Evolutionary conservation across 2,329 filamentous ascomycete species (phyloP), one percentile per base, ranked within the genome.

Genomic region (Sporothrix curviconia): DNA sequence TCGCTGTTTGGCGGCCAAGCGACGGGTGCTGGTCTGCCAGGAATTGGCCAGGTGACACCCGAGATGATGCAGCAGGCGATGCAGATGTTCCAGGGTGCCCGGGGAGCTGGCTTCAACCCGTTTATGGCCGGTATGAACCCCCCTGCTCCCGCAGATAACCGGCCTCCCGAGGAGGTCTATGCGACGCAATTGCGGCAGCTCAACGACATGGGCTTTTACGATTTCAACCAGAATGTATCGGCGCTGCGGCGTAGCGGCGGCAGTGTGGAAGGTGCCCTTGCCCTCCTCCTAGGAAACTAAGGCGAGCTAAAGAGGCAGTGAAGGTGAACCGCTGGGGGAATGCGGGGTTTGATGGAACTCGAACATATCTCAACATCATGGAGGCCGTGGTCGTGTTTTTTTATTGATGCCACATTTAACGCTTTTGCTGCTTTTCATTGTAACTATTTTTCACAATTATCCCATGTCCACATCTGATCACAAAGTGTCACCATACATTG

Each of bases 131-230:
- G n/a, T n/a, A n/a, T 17, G 3, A 12, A 43, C 1, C 40, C 61
- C 8, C 22, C 60, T 1, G 14, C 60, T 9, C 73, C 81, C 17
- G 87, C 90, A 5, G 94, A 99, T 72, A 95, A 80, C 67, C 82
- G 92, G 61, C 92, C 94, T 4, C 92, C 94, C 0, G 94, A 99
- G 76, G 94, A 97, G 72, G 79, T 90, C 59, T 99, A 96, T 66
- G 91, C 89, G 3, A 85, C 89, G 32, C 92, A 99, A 73, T 77
- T 99, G 51, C 80, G 90, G 60, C 91, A 97, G 74, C 76, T 99
- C 61, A 99, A 99, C 70, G 94, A 97, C 64, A 99, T 99, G 94
- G 94, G 94, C 3, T 99, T 99, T 74, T 96, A 85, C 69, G 92
- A 99, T 68, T 99, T 97, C 68, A 92, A 99, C 54, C 78, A 89